These are phyloP conservation scores for Aspergillus glaucus DNA, from an alignment of 2,329 filamentous ascomycete species.

Conservation along the genomic window DNA sequence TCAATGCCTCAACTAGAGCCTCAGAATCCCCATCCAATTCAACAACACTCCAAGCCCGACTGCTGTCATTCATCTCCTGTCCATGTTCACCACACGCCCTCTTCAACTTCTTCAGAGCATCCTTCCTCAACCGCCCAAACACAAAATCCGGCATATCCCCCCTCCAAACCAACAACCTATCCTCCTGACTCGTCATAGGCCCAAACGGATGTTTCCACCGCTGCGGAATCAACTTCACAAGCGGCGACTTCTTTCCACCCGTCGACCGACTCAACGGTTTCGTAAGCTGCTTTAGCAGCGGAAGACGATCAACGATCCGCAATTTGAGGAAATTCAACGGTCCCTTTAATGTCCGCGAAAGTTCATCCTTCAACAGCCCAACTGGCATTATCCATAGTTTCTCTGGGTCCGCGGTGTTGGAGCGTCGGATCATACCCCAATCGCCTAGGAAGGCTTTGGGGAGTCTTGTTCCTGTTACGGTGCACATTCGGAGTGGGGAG, in stretches of 20 bases:
- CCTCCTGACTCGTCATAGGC: slow-evolving; percentile 18
- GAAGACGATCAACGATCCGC: slow-evolving; percentile 23
- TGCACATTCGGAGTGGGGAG: slow-evolving; percentile 30
- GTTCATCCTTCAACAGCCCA: slow-evolving; percentile 24
- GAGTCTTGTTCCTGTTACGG: slow-evolving; percentile 24
- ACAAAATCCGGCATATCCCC: slow-evolving; percentile 43
- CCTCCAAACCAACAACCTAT: slow-evolving; percentile 38
- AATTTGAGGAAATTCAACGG: slow-evolving; percentile 12
- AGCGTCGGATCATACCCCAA: slow-evolving; percentile 30
- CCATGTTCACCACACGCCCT: slow-evolving; percentile 21
- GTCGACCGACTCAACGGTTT: slow-evolving; percentile 4
- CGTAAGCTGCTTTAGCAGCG: slow-evolving; percentile 17
- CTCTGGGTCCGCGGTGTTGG: slow-evolving; percentile 12
- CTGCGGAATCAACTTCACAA: slow-evolving; percentile 25
- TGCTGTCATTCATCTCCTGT: slow-evolving; percentile 5
- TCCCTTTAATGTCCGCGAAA: slow-evolving; percentile 7
- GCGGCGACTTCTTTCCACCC: slow-evolving; percentile 8
- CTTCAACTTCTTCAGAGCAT: slow-evolving; percentile 31
- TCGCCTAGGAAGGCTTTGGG: slow-evolving; percentile 29
- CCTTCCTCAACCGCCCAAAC: slow-evolving; percentile 30
- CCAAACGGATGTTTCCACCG: slow-evolving; percentile 29
- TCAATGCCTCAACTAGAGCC: slow-evolving; percentile 16
- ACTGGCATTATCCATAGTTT: slow-evolving; percentile 30
- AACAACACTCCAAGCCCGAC: slow-evolving; percentile 24
- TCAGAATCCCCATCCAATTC: slow-evolving; percentile 13